Evolutionary conservation across 176 grass and related monocot genomes (phyloP).

Genomic region (Triticum urartu): DNA sequence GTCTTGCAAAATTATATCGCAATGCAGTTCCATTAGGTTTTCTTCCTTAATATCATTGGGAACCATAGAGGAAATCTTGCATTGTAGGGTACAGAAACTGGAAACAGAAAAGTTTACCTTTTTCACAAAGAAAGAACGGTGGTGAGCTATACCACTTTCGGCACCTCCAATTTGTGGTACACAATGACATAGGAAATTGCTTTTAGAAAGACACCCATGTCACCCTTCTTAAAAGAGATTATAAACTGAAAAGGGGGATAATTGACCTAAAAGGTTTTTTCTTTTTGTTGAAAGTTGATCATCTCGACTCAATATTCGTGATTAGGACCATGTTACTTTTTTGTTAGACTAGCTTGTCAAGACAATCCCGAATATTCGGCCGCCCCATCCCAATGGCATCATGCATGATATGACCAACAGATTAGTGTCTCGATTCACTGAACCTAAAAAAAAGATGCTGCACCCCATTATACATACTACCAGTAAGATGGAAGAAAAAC

Average conservation of each 20-base stretch:
- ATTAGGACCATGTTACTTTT: not conserved
- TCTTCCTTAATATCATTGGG: too few relatives aligned
- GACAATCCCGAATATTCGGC: not conserved
- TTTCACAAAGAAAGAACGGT: too few relatives aligned
- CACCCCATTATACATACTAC: not conserved
- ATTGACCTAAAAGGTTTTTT: not conserved
- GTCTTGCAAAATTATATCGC: too few relatives aligned
- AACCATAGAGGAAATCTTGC: too few relatives aligned
- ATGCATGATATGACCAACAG: slow-evolving; percentile 14
- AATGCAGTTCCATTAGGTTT: too few relatives aligned
- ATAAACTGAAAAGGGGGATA: not conserved
- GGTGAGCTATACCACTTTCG: too few relatives aligned
- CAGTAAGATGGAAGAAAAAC: not conserved
- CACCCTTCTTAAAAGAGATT: not conserved
- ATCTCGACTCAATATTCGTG: not conserved
- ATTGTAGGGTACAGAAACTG: too few relatives aligned
- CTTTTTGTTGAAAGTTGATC: not conserved
- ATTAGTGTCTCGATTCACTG: not conserved
- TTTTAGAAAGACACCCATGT: not conserved
- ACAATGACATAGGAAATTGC: not conserved
- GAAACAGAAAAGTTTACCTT: too few relatives aligned
- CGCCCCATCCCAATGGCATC: not conserved
- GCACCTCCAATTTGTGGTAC: not conserved
- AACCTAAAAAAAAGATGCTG: not conserved
- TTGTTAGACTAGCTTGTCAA: not conserved